A percentile compares a stretch with the other conserved stretches of the same genome.
These are phyloP conservation scores for Irpex sp. DNA, from an alignment of 1,284 basidiomycete genomes.

Conservation along the genomic window DNA sequence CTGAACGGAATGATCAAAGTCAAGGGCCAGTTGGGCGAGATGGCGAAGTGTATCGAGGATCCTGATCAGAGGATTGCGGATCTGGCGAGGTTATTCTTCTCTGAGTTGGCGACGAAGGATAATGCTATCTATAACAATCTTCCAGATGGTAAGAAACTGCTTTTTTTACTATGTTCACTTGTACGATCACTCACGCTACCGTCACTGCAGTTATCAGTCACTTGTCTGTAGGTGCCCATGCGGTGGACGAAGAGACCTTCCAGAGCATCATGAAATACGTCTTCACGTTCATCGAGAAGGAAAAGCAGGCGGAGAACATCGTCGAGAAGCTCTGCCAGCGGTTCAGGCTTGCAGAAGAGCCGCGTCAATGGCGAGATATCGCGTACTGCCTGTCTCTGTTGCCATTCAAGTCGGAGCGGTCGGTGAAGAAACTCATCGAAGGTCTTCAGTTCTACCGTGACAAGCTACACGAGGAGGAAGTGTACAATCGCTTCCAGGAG, in stretches of 20 bases:
- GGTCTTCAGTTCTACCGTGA: constrained; percentile 91
- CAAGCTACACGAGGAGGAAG: constrained; percentile 87
- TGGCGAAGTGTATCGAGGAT: constrained; percentile 99
- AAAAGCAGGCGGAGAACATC: constrained; percentile 94
- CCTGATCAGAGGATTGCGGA: constrained; percentile 87
- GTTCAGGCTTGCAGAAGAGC: constrained; percentile 86
- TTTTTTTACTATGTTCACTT: no score
- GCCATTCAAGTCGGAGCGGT: constrained; percentile 95
- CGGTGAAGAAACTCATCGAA: constrained; percentile 95
- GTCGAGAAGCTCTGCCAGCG: constrained; percentile 95
- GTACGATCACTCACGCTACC: neutral
- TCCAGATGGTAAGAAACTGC: constrained; percentile 80
- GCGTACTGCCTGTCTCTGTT: constrained; percentile 93
- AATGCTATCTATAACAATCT: constrained; percentile 99
- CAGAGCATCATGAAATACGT: constrained; percentile 94
- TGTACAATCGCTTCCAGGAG: constrained; percentile 85
- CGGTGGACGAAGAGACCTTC: constrained; percentile 91
- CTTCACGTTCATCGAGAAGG: constrained; percentile 98
- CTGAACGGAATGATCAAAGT: constrained; percentile 99
- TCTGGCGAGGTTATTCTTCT: constrained; percentile 96
- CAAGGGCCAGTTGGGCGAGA: constrained; percentile 97
- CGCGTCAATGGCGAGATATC: constrained; percentile 96
- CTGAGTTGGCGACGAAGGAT: constrained; percentile 95
- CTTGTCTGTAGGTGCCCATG: constrained; percentile 89
- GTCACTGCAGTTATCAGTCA: constrained; percentile 80